Percentiles rank a stretch among this genome's conserved stretches.
Conservation (phyloP, 441 rosid genomes). For the Pelargonium cotyledonis region DNA sequence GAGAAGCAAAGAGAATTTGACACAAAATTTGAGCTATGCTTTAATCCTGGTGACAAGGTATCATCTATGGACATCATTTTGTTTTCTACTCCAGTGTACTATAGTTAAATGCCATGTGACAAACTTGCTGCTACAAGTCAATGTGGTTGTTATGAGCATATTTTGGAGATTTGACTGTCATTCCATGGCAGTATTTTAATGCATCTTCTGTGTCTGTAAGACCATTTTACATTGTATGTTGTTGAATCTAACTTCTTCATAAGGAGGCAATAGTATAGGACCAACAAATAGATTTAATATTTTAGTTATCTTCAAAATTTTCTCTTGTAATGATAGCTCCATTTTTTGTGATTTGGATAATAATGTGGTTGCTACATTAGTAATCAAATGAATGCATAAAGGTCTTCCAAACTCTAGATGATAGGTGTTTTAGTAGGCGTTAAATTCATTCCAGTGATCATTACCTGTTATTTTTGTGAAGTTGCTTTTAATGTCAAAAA, state of each 20-base stretch:
- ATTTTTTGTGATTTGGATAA: not conserved
- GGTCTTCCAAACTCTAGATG: not conserved
- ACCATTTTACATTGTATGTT: no score
- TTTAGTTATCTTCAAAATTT: no score
- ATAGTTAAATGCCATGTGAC: slow-evolving; percentile 10
- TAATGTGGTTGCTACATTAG: not conserved
- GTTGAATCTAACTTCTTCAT: no score
- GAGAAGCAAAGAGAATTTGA: slow-evolving; percentile 67
- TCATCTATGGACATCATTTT: slow-evolving; percentile 8
- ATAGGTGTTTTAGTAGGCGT: slow-evolving; percentile 13
- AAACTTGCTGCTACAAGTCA: not conserved
- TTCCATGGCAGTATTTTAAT: no score
- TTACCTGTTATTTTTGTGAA: slow-evolving; percentile 13
- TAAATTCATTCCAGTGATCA: slow-evolving; percentile 4
- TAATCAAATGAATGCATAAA: not conserved
- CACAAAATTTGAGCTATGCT: slow-evolving; percentile 51
- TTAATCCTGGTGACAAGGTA: slow-evolving; percentile 69
- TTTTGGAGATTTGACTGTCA: no score
- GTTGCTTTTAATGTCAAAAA: slow-evolving; percentile 3
- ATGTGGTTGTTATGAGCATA: no score
- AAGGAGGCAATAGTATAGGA: no score
- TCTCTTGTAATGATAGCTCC: no score
- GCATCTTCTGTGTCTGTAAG: no score
- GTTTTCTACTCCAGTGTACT: slow-evolving; percentile 11
- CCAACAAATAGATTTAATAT: no score